Base-by-base conservation (phyloP, 768 basidiomycete genomes). In the Rhodotorula graminis region DNA sequence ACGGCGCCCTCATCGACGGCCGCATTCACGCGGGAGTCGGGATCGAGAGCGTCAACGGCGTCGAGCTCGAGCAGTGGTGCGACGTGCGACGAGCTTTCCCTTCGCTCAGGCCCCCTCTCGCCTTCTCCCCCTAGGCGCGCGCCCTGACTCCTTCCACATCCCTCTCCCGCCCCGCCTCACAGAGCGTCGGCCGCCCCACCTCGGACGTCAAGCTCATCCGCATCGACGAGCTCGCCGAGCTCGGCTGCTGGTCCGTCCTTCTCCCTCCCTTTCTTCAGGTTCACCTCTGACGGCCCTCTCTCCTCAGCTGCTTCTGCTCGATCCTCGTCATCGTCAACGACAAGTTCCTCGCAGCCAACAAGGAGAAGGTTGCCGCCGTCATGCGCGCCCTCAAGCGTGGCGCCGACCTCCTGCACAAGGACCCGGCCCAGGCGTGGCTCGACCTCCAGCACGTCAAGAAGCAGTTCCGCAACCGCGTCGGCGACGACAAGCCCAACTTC, bases 21-120 rank as follows among this genome's bases (percentile, higher is more conserved):
- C 60, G 50, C 31, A 76, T 78, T 61, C 76, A 78, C 61, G 74
- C 69, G 19, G 78, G 76, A 23, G 72, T 78, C 65, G 78, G 78
- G 58, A 71, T 78, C 49, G 78, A 75, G 58, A 69, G 70, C 65
- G 73, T 78, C 44, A 74, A 77, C 64, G 61, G 57, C 56, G 73
- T 75, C 61, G 78, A 78, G 71, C 70, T 78, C 56, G 69, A 76
- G 62, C 55, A 56, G 49, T 61, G 25, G 37, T 67, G 70, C 66
- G 61, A 58, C 56, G 59, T 67, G 66, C n/a, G 27, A 5, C n/a
- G 25, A 27, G 23, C 31, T 37, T 37, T 9, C 9, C 37, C 19
- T 21, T 49, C 47, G 47, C 46, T 47, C 16, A 5, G 47, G 5
- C 23, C 19, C 19, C 47, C 18, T 49, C 21, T 5, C 47, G 2